These are phyloP conservation scores for Blepharisma undulans DNA, from an alignment of 169 alveolate genomes.

Conservation along the genomic window DNA sequence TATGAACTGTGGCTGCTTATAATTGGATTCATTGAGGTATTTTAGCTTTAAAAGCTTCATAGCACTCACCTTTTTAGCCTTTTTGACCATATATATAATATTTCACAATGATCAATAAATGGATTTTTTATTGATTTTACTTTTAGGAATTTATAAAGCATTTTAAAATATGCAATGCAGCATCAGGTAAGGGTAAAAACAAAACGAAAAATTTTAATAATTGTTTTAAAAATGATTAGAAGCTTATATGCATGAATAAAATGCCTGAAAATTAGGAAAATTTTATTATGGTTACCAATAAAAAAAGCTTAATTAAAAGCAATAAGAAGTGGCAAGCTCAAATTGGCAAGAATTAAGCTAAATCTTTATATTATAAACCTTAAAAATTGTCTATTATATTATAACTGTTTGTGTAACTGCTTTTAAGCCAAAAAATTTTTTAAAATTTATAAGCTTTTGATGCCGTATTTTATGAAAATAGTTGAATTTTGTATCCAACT, in stretches of 20 bases:
- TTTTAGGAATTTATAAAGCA: not conserved
- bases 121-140: not conserved
- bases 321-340: not conserved
- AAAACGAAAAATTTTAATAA: too few species aligned
- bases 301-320: not conserved
- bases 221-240: not conserved
- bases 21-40: not conserved
- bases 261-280: not conserved
- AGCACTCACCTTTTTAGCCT: not conserved
- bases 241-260: not conserved
- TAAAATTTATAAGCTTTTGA: too few species aligned
- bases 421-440: not conserved
- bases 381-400: not conserved
- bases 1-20: not conserved
- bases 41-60: not conserved
- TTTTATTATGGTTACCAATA: not conserved
- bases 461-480: too few species aligned
- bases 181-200: not conserved
- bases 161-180: not conserved
- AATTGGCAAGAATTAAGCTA: not conserved
- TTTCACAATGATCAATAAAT: not conserved
- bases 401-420: not conserved
- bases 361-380: not conserved
- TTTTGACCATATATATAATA: not conserved
- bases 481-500: too few species aligned